Conservation (phyloP, 2,329 filamentous ascomycete genomes). For the Aureobasidium sp. region DNA sequence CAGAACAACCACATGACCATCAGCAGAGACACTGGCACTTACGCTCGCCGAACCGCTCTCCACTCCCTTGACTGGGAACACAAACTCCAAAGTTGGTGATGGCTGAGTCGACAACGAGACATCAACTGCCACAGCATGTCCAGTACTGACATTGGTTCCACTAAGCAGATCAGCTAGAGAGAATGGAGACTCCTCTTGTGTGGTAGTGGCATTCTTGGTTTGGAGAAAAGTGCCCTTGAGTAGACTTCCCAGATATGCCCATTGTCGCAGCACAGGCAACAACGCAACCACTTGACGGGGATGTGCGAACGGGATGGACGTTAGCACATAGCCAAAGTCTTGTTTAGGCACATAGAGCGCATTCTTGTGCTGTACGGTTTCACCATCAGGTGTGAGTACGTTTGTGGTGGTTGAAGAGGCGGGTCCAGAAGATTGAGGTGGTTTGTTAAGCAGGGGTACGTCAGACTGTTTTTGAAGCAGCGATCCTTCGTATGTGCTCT, state of each 20-base stretch:
- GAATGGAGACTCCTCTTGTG: conserved; percentile 34
- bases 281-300: conserved; percentile 79
- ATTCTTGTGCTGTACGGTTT: conserved; percentile 51
- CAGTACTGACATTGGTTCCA: neutral
- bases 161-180: conserved; percentile 23
- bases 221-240: conserved; percentile 66
- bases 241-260: conserved; percentile 73
- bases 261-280: conserved; percentile 80
- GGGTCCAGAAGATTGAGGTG: conserved; percentile 19
- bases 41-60: conserved; percentile 56
- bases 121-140: conserved; percentile 30
- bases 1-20: conserved; percentile 64
- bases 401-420: conserved; percentile 22
- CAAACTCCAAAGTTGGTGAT: conserved; percentile 33
- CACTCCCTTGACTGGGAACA: conserved; percentile 24
- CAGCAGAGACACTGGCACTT: conserved; percentile 64
- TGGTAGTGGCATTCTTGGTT: conserved; percentile 25
- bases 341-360: conserved; percentile 76
- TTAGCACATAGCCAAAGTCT: conserved; percentile 73
- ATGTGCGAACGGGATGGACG: conserved; percentile 79
- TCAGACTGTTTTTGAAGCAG: conserved; percentile 13
- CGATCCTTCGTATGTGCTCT: conserved; percentile 13
- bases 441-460: conserved; percentile 14
- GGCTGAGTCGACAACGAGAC: conserved; percentile 37
- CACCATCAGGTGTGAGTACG: conserved; percentile 23